A percentile compares a stretch with the other conserved stretches of the same genome.
Evolutionary conservation across 108 stramenopile genomes (phyloP).

Genomic region (Conticribra weissflogii): DNA sequence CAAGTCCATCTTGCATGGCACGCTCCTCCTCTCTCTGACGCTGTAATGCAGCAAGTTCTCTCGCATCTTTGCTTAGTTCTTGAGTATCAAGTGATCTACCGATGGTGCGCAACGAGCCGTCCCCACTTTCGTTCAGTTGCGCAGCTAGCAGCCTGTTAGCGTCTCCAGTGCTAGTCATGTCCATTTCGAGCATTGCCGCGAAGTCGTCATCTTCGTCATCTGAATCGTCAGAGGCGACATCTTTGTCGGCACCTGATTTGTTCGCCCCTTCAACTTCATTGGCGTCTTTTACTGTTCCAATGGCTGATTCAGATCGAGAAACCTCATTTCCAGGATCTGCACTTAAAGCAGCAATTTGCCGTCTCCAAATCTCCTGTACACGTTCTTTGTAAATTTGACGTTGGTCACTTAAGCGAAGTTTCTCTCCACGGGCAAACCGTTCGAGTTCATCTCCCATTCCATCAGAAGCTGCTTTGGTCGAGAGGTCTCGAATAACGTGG

Average conservation of each 20-base stretch:
- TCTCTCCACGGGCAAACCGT: constrained; percentile 90
- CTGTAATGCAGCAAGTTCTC: constrained; percentile 75
- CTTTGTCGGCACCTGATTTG: constrained; percentile 44
- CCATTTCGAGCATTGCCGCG: constrained; percentile 70
- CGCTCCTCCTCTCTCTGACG: constrained; percentile 79
- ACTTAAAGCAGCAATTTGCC: constrained; percentile 77
- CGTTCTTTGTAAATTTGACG: constrained; percentile 85
- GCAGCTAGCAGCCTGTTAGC: constrained; percentile 73
- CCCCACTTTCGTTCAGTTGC: constrained; percentile 52
- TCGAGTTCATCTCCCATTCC: constrained; percentile 87
- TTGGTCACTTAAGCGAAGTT: constrained; percentile 85
- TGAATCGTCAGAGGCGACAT: constrained; percentile 26
- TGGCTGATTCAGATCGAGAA: constrained; percentile 25
- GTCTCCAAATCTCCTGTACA: constrained; percentile 88
- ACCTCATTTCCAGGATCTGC: constrained; percentile 20
- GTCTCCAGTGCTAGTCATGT: constrained; percentile 70
- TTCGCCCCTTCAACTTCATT: constrained; percentile 45
- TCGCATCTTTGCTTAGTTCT: constrained; percentile 74
- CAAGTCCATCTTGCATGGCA: constrained; percentile 61
- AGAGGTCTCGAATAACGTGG: constrained; percentile 88
- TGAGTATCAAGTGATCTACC: constrained; percentile 34
- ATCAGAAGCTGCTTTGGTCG: constrained; percentile 88
- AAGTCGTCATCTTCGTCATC: constrained; percentile 68
- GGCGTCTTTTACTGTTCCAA: constrained; percentile 27
- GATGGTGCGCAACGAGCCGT: constrained; percentile 27